Percentiles rank a stretch among this genome's conserved stretches.
Evolutionary conservation across 768 basidiomycete genomes (phyloP).

Genomic region (Xerocomellus amylosporus): DNA sequence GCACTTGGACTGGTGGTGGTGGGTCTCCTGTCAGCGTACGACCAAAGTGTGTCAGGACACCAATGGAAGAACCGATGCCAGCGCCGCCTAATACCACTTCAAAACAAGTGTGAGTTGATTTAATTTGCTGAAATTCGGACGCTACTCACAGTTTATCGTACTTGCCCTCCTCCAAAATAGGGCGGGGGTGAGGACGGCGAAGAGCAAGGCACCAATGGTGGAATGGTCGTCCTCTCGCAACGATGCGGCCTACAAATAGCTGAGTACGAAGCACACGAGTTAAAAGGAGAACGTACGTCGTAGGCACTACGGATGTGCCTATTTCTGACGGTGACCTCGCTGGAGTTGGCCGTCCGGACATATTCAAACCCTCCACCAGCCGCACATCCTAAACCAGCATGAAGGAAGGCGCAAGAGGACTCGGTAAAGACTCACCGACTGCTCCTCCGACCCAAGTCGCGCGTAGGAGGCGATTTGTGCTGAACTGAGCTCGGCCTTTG

Average conservation of each 20-base stretch:
- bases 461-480: slow-evolving; percentile 60
- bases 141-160: slow-evolving; percentile 54
- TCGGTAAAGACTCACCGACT: slow-evolving; percentile 35
- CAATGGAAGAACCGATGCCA: slow-evolving; percentile 60
- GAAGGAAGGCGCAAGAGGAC: background rate
- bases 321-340: slow-evolving; percentile 45
- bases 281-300: slow-evolving; percentile 44
- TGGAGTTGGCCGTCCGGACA: slow-evolving; percentile 54
- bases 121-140: background rate
- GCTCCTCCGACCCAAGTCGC: slow-evolving; percentile 73
- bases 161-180: slow-evolving; percentile 70
- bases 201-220: slow-evolving; percentile 67
- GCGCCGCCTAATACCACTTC: slow-evolving; percentile 72
- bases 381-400: slow-evolving; percentile 31
- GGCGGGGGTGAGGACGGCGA: slow-evolving; percentile 62
- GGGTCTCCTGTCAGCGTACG: slow-evolving; percentile 54
- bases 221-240: slow-evolving; percentile 71
- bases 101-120: background rate
- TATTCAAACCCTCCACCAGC: slow-evolving; percentile 60
- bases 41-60: slow-evolving; percentile 55
- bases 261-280: background rate
- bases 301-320: slow-evolving; percentile 54
- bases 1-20: slow-evolving; percentile 40
- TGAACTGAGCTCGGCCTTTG: slow-evolving; percentile 53
- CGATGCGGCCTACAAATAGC: slow-evolving; percentile 45